Evolutionary conservation across 306 rosid genomes (phyloP).

Genomic region (Chamaecrista fasciculata): DNA sequence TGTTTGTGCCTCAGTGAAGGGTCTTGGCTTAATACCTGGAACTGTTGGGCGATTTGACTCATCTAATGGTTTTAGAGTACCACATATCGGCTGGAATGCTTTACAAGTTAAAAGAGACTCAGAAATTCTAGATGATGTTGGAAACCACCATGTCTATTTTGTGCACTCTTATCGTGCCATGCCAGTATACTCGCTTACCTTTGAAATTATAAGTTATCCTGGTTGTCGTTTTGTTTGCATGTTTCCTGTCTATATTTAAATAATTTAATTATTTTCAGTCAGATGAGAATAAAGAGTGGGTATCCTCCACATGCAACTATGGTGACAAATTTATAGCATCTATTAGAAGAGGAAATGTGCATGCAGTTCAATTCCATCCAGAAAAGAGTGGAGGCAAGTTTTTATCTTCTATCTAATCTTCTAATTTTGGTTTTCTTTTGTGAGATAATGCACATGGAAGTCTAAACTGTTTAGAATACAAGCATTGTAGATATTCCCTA

Average conservation of each 20-base stretch:
- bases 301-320: slow-evolving; percentile 86
- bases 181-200: slow-evolving; percentile 56
- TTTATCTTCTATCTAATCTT: slow-evolving; percentile 23
- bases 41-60: slow-evolving; percentile 90
- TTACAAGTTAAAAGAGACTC: slow-evolving; percentile 60
- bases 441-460: background rate
- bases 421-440: background rate
- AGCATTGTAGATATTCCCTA: background rate
- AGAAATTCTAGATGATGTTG: slow-evolving; percentile 79
- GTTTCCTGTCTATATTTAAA: slow-evolving; percentile 15
- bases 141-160: slow-evolving; percentile 78
- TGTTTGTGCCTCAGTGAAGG: slow-evolving; percentile 66
- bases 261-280: slow-evolving; percentile 50
- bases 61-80: slow-evolving; percentile 84
- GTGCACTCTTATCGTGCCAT: slow-evolving; percentile 92
- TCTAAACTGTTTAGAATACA: background rate
- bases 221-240: slow-evolving; percentile 9
- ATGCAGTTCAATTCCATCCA: slow-evolving; percentile 98
- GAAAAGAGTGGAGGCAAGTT: slow-evolving; percentile 96
- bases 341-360: slow-evolving; percentile 85
- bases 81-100: slow-evolving; percentile 99
- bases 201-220: slow-evolving; percentile 5
- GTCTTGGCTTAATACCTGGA: slow-evolving; percentile 96
- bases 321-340: slow-evolving; percentile 90
- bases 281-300: slow-evolving; percentile 82